These are phyloP conservation scores for Hypomontagnella monticulosa DNA, from an alignment of 495 filamentous ascomycete genomes.

Conservation along the genomic window DNA sequence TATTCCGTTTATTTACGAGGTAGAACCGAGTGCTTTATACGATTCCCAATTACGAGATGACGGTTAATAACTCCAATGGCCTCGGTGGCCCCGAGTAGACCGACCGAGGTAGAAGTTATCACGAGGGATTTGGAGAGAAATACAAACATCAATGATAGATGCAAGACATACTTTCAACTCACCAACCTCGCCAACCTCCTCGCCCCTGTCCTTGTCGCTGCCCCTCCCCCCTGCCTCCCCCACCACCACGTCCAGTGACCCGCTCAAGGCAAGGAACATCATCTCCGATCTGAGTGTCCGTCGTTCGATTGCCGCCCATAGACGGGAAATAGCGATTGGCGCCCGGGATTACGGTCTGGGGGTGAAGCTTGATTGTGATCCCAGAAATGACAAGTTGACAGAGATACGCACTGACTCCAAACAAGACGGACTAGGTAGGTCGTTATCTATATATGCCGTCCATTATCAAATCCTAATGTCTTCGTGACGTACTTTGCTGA, in stretches of 20 bases:
- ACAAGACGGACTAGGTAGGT: conserved; percentile 24
- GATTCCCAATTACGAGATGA: no score
- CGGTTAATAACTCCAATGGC: no score
- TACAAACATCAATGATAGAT: background rate
- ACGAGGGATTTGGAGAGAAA: conserved; percentile 1
- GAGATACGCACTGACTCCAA: conserved; percentile 27
- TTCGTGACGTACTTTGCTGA: background rate
- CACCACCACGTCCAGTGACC: background rate
- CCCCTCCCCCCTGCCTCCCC: background rate
- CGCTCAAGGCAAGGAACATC: conserved; percentile 29
- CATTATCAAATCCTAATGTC: background rate
- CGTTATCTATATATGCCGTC: conserved; percentile 25
- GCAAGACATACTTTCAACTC: background rate
- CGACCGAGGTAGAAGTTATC: no score
- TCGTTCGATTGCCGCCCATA: conserved; percentile 35
- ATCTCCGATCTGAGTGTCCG: conserved; percentile 39
- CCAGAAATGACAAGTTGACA: conserved; percentile 4
- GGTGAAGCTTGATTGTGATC: conserved; percentile 37
- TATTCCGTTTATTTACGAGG: no score
- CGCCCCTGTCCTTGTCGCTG: background rate
- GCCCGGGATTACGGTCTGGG: conserved; percentile 16
- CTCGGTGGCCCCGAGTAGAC: no score
- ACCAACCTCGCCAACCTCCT: background rate
- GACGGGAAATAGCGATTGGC: conserved; percentile 36
- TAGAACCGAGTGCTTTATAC: no score